These are phyloP conservation scores for Scheffersomyces spartinae DNA, from an alignment of 805 yeast genomes.

Conservation along the genomic window DNA sequence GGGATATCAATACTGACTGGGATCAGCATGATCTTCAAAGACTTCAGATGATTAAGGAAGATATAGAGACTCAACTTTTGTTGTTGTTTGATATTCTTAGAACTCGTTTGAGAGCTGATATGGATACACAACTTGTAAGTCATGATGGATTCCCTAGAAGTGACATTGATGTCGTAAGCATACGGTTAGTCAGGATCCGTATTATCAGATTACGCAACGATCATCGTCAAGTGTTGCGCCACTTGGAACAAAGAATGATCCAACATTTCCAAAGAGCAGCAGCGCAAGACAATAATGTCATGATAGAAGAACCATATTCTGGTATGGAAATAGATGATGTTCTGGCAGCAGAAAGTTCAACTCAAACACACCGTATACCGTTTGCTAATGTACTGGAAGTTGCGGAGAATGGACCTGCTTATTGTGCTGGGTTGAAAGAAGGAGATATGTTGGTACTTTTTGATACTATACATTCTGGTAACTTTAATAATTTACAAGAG, in stretches of 20 bases:
- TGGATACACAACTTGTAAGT: constrained; percentile 55
- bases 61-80: constrained; percentile 47
- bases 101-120: constrained; percentile 36
- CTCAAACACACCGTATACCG: too few relatives aligned
- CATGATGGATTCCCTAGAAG: constrained; percentile 76
- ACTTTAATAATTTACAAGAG: constrained; percentile 37
- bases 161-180: constrained; percentile 67
- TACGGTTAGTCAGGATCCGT: constrained; percentile 50
- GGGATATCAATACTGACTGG: too few relatives aligned
- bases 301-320: too few relatives aligned
- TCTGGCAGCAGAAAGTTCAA: too few relatives aligned
- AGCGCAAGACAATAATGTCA: too few relatives aligned
- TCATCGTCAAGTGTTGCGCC: constrained; percentile 34
- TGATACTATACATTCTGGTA: constrained; percentile 43
- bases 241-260: constrained; percentile 35
- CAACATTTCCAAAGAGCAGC: too few relatives aligned
- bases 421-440: constrained; percentile 34
- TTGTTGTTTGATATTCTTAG: constrained; percentile 33
- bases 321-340: too few relatives aligned
- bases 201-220: constrained; percentile 68
- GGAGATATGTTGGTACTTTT: constrained; percentile 47
- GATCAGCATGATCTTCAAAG: too few relatives aligned
- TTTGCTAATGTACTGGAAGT: constrained; percentile 47
- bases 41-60: constrained; percentile 40
- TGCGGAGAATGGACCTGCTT: constrained; percentile 45